Evolutionary conservation across 805 yeast species (phyloP), one percentile per base, ranked within the genome.

Genomic region (Candida morakotiae): DNA sequence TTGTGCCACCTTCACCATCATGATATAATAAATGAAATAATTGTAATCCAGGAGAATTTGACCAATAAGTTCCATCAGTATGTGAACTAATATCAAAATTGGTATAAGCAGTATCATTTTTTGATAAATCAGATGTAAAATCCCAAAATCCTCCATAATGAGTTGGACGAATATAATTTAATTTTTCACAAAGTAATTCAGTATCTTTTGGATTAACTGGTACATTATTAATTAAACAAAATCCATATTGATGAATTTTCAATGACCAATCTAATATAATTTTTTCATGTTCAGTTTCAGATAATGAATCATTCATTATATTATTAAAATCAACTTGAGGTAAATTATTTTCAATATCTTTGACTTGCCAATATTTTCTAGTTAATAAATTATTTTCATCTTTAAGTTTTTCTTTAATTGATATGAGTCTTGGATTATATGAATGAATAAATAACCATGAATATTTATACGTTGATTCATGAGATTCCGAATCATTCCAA

Each of bases 111-210:
- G 85, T 79, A 50, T 81, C 88, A 40, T 76, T 74, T 60, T 75
- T 78, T 31, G 79, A 69, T 49, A 81, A 61, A 49, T 81, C 84
- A 4, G 84, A 70, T 9, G 87, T 81, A 56, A 82, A 81, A 52
- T 80, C 86, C 87, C 87, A 82, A 58, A 82, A 81, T 1, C 84
- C 87, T n/a, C 87, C 87, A 46, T 82, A 81, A 52, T 81, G 88
- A 2, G 88, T 81, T 18, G 79, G 79, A 28, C 83, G 64, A 34
- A 80, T 73, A 52, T 75, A 79, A 38, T 79, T 69, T 43, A 81
- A 70, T 46, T 74, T 59, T 44, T 78, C 77, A 38, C 79, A 71
- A 41, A 81, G 64, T 43, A 60, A 57, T 47, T 80, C 71, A 2
- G 88, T 81, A 15, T 65, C 80, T 44, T 73, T 76, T 1, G 84